A percentile compares a stretch with the other conserved stretches of the same genome.
phyloP scores from a whole-genome alignment of 805 yeast species.

The Candida namnaoensis region DNA sequence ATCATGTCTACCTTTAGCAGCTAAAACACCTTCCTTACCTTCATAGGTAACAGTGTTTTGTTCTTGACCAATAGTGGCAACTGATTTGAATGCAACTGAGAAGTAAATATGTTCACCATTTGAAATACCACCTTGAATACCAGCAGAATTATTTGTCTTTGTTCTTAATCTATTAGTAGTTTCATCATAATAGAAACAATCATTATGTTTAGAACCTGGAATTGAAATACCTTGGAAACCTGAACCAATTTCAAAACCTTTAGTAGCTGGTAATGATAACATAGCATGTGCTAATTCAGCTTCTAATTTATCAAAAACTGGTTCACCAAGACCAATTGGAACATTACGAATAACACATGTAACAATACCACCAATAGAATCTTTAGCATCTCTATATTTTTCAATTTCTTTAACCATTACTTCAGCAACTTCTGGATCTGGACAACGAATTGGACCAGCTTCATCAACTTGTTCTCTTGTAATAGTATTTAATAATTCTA shows the following conservation, averaged over 20 bases:
- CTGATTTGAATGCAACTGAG: conserved; percentile 94
- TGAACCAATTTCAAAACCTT: conserved; percentile 96
- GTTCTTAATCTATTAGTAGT: conserved; percentile 66
- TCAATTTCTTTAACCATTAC: conserved; percentile 85
- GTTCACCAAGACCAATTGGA: conserved; percentile 97
- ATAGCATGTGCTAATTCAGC: conserved; percentile 95
- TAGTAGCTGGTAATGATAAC: conserved; percentile 96
- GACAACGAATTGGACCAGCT: conserved; percentile 90
- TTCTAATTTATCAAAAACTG: conserved; percentile 93
- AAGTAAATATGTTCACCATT: conserved; percentile 95
- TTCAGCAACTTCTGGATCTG: conserved; percentile 62
- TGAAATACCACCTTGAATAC: conserved; percentile 96
- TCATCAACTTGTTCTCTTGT: conserved; percentile 86
- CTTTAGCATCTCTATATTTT: conserved; percentile 74
- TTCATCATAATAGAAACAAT: conserved; percentile 63
- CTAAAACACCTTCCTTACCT: conserved; percentile 80
- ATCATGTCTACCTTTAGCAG: conserved; percentile 97
- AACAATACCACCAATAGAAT: conserved; percentile 96
- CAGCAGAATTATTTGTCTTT: conserved; percentile 87
- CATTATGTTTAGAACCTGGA: conserved; percentile 93
- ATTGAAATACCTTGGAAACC: conserved; percentile 87
- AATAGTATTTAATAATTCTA: conserved; percentile 58
- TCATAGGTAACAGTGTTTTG: conserved; percentile 85
- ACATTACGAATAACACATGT: conserved; percentile 94
- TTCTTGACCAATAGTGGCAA: conserved; percentile 93